A percentile compares a stretch with the other conserved stretches of the same genome.
Evolutionary conservation across 73 alveolate species (phyloP).

Genomic region (Symbiodinium pilosum): DNA sequence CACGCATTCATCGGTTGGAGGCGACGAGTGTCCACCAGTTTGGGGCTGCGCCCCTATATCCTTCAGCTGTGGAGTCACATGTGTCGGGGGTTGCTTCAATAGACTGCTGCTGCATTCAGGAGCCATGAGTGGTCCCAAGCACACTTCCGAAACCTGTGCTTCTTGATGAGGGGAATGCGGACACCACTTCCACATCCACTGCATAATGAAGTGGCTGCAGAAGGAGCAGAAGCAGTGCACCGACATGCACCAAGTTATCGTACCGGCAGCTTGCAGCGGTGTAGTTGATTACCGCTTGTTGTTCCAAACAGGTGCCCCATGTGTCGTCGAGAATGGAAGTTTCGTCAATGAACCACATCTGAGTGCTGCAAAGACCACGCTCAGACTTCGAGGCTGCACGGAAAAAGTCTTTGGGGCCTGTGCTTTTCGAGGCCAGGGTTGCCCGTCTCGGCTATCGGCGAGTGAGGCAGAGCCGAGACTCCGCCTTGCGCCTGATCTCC

Average conservation of each 20-base stretch:
- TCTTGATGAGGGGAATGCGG: constrained; percentile 51
- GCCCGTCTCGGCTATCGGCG: too few species aligned
- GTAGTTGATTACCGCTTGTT: background rate
- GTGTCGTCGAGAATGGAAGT: constrained; percentile 94
- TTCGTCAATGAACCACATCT: constrained; percentile 56
- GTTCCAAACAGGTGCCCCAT: constrained; percentile 83
- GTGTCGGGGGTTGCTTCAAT: background rate
- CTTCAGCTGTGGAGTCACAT: background rate
- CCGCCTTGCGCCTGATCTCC: too few species aligned
- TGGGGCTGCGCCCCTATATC: constrained; percentile 47
- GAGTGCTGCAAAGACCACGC: background rate
- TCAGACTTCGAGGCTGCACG: background rate
- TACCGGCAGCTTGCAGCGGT: background rate
- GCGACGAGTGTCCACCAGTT: constrained; percentile 94
- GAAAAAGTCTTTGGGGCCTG: too few species aligned
- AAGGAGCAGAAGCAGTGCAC: constrained; percentile 82
- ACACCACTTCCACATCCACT: constrained; percentile 93
- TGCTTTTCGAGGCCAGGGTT: too few species aligned
- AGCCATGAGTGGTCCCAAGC: background rate
- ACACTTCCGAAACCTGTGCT: too few species aligned
- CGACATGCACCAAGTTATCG: background rate
- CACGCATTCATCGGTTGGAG: background rate
- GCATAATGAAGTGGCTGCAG: constrained; percentile 95
- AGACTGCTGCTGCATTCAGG: background rate
- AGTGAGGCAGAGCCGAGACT: too few species aligned